phyloP scores from a whole-genome alignment of 208 protist species.

The Leishmania mexicana region DNA sequence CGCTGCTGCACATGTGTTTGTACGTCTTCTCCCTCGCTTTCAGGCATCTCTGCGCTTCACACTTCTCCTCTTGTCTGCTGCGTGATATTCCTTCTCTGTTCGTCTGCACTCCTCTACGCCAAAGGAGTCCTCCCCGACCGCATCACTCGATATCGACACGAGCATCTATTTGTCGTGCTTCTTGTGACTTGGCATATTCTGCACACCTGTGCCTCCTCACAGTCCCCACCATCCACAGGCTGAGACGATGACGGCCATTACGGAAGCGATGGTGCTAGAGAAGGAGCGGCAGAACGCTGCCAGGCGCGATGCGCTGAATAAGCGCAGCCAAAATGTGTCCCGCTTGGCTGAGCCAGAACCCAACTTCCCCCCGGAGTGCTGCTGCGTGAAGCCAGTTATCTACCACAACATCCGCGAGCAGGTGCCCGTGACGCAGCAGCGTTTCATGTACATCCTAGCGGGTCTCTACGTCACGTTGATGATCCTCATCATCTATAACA shows the following conservation, averaged over 20 bases:
- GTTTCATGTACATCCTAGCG: slow-evolving; percentile 85
- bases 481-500: slow-evolving; percentile 80
- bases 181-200: background rate
- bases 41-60: background rate
- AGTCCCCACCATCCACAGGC: background rate
- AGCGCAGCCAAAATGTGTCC: slow-evolving; percentile 34
- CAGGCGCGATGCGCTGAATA: slow-evolving; percentile 47
- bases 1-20: background rate
- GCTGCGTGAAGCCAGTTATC: slow-evolving; percentile 81
- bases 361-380: slow-evolving; percentile 86
- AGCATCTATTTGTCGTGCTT: background rate
- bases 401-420: slow-evolving; percentile 87
- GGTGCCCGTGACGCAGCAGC: slow-evolving; percentile 66
- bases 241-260: slow-evolving; percentile 31
- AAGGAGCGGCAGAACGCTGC: slow-evolving; percentile 74
- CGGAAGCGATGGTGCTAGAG: slow-evolving; percentile 71
- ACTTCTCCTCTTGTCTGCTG: background rate
- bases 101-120: background rate
- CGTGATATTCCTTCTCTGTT: background rate
- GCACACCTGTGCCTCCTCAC: background rate
- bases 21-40: background rate
- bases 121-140: background rate
- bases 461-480: slow-evolving; percentile 68
- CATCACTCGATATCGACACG: background rate
- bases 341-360: slow-evolving; percentile 48